Base-by-base conservation (phyloP, 176 grass and related monocot genomes). In the Raddia guianensis region DNA sequence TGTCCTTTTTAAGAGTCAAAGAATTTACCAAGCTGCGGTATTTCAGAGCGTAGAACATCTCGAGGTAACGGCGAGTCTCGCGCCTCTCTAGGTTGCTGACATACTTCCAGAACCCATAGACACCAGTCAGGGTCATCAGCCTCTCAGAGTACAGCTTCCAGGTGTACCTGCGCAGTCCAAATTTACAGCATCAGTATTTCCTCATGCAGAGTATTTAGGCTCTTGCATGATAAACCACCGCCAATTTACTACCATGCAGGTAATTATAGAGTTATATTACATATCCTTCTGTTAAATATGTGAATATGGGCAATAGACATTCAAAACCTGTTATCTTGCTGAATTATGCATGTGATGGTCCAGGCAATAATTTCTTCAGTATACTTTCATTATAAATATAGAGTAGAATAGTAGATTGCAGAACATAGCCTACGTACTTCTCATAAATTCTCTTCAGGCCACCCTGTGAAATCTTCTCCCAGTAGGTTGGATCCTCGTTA, bases 81-180 rank as follows among this genome's bases (percentile, higher is more conserved):
- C 92, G 92, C 84, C 95, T 94, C 78, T 98, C 95, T 0, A 98
- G 86, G 86, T 98, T 98, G 60, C 80, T 94, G 35, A 98, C 95
- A 7, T 93, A 94, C 83, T 98, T 98, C 95, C 95, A 98, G 80
- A 98, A 98, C 13, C 95, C 95, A 0, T 98, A 98, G 0, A 98
- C 95, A 79, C 92, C 95, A 16, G 95, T 91, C 81, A 98, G 75
- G 59, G 95, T 94, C 95, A 98, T 98, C 84, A 98, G 83, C 87
- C 95, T 98, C 88, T 98, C 95, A 0, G 95, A 94, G 83, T 98
- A 98, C 52, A 98, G 85, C 95, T 98, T 98, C 95, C 95, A 98
- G 61, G 95, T 98, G 86, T 98, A 98, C 87, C 94, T 97, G 63
- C 57, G 16, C 13, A 79, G 70, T 80, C 4, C 49, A 37, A 71